These are phyloP conservation scores for Kodamaea fukazawae DNA, from an alignment of 805 yeast species.

Conservation along the genomic window DNA sequence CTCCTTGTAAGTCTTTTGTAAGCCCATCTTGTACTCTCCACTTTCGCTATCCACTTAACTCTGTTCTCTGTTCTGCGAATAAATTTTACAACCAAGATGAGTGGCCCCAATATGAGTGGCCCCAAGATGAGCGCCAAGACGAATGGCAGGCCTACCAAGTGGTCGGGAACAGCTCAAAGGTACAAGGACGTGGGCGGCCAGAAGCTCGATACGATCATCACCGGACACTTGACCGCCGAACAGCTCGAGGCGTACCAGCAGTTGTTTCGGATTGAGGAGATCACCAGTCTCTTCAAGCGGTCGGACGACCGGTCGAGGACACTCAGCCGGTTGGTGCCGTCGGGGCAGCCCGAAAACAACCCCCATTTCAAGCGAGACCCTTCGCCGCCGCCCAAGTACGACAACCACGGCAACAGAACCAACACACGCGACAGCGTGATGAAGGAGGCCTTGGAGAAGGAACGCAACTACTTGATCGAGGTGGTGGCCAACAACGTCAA, in stretches of 20 bases:
- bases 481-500: constrained; percentile 71
- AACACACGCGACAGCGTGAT: constrained; percentile 79
- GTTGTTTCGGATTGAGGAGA: constrained; percentile 74
- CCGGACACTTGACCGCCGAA: constrained; percentile 54
- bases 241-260: constrained; percentile 75
- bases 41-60: too few relatives aligned
- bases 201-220: constrained; percentile 33
- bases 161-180: constrained; percentile 34
- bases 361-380: constrained; percentile 57
- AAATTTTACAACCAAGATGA: neutral
- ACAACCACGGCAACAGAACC: constrained; percentile 73
- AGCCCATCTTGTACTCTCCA: too few relatives aligned
- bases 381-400: constrained; percentile 93
- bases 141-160: constrained; percentile 23
- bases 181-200: constrained; percentile 20
- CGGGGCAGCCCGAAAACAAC: constrained; percentile 20
- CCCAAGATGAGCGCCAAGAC: neutral
- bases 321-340: constrained; percentile 50
- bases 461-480: constrained; percentile 77
- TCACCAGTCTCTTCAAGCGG: constrained; percentile 52
- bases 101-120: too few relatives aligned
- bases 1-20: too few relatives aligned
- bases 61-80: too few relatives aligned
- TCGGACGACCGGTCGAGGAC: constrained; percentile 28
- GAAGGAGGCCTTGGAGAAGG: constrained; percentile 63